Evolutionary conservation across 495 filamentous ascomycete species (phyloP).

Genomic region (Aspergillus diversus): DNA sequence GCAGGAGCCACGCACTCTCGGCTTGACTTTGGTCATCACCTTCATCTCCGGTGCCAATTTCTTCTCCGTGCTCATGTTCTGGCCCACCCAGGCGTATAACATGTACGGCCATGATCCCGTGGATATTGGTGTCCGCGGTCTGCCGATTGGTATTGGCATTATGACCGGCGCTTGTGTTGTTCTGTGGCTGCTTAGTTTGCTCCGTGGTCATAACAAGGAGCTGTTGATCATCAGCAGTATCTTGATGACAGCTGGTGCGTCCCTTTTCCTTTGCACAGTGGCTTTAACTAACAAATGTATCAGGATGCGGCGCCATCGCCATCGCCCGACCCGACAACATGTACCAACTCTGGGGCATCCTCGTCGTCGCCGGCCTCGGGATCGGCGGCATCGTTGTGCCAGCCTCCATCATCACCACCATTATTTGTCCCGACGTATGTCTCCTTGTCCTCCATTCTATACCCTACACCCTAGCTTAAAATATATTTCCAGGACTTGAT

Average conservation of each 20-base stretch:
- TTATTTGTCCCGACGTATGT: conserved; percentile 67
- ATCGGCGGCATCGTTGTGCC: conserved; percentile 77
- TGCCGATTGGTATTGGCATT: conserved; percentile 68
- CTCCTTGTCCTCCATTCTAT: not conserved
- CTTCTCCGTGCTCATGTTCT: conserved; percentile 74
- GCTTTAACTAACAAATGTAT: not conserved
- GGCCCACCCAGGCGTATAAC: conserved; percentile 76
- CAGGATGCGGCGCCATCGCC: conserved; percentile 65
- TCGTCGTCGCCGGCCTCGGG: conserved; percentile 68
- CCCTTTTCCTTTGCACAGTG: not conserved
- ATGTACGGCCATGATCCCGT: conserved; percentile 72
- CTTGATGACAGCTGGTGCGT: conserved; percentile 68
- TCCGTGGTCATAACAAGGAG: conserved; percentile 64
- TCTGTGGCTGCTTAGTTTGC: conserved; percentile 60
- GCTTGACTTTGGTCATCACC: conserved; percentile 69
- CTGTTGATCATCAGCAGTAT: conserved; percentile 65
- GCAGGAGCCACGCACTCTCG: conserved; percentile 64
- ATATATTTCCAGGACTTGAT: too few species aligned
- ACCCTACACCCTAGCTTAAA: too few species aligned
- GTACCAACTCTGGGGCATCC: conserved; percentile 61
- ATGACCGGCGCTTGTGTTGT: conserved; percentile 64
- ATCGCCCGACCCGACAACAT: conserved; percentile 62
- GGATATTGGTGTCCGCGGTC: conserved; percentile 64
- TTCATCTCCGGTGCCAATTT: conserved; percentile 77
- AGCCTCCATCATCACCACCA: conserved; percentile 70